These are phyloP conservation scores for Boletellus ananiceps DNA, from an alignment of 768 basidiomycete genomes.

Conservation along the genomic window DNA sequence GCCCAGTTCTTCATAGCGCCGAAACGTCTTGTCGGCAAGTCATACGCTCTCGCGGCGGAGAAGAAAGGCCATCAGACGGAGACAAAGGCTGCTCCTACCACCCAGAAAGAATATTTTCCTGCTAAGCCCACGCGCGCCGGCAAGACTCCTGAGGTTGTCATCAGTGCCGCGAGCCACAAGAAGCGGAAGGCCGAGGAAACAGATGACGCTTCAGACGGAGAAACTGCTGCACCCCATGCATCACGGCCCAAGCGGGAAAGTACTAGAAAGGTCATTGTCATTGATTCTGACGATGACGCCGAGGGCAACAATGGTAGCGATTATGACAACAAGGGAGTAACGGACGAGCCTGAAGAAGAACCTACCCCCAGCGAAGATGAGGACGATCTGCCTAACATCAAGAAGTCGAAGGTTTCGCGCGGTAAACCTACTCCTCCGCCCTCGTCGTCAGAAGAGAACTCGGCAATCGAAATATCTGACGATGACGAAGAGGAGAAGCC, in stretches of 20 bases:
- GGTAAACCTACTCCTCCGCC: conserved; percentile 27
- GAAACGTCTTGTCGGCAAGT: conserved; percentile 73
- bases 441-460: conserved; percentile 31
- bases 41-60: conserved; percentile 60
- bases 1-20: conserved; percentile 41
- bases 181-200: conserved; percentile 15
- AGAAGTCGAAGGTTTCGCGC: conserved; percentile 19
- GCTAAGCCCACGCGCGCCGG: conserved; percentile 36
- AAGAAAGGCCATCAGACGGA: conserved; percentile 23
- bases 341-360: conserved; percentile 40
- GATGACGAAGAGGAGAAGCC: conserved; percentile 27
- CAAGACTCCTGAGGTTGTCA: conserved; percentile 54
- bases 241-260: conserved; percentile 36
- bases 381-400: conserved; percentile 18
- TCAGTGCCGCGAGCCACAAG: conserved; percentile 31
- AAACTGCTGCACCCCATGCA: conserved; percentile 35
- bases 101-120: conserved; percentile 21
- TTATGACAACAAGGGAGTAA: conserved; percentile 27
- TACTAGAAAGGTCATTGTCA: conserved; percentile 35
- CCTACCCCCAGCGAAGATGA: conserved; percentile 22
- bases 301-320: conserved; percentile 27
- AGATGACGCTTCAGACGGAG: conserved; percentile 23
- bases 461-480: conserved; percentile 20
- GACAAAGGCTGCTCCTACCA: conserved; percentile 9
- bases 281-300: conserved; percentile 53